Conservation (phyloP, 768 basidiomycete species). For the Wakefieldia striispora region DNA sequence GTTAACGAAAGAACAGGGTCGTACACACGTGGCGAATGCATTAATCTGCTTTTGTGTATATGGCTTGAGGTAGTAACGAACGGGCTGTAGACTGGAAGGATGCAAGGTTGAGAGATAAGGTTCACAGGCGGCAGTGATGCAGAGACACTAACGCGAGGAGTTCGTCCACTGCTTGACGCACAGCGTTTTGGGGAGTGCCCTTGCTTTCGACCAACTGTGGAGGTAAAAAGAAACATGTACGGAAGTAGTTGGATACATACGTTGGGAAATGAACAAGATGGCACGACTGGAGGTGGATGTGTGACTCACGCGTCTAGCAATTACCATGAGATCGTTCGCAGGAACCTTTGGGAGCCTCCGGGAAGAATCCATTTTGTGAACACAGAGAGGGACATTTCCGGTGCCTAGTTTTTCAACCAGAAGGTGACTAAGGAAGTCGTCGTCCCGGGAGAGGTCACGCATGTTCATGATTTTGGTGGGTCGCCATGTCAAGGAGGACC, state of each 20-base stretch:
- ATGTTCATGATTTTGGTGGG: slow-evolving; percentile 90
- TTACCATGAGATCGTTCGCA: slow-evolving; percentile 61
- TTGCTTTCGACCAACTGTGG: slow-evolving; percentile 59
- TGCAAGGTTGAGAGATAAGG: slow-evolving; percentile 13
- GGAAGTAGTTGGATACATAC: slow-evolving; percentile 20
- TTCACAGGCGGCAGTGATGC: slow-evolving; percentile 15
- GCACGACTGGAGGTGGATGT: slow-evolving; percentile 26
- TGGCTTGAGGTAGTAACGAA: slow-evolving; percentile 73
- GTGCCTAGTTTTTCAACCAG: slow-evolving; percentile 89
- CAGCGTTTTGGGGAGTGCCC: slow-evolving; percentile 51
- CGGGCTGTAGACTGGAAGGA: slow-evolving; percentile 57
- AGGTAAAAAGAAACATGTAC: slow-evolving; percentile 17
- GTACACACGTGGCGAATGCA: slow-evolving; percentile 86
- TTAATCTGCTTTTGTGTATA: slow-evolving; percentile 86
- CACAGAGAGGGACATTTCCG: slow-evolving; percentile 72
- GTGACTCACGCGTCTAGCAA: slow-evolving; percentile 71
- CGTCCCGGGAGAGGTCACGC: slow-evolving; percentile 85
- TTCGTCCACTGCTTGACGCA: slow-evolving; percentile 74
- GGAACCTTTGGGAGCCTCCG: slow-evolving; percentile 76
- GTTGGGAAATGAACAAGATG: slow-evolving; percentile 23
- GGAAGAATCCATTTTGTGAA: slow-evolving; percentile 87
- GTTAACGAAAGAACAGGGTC: slow-evolving; percentile 25
- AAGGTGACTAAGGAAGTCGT: slow-evolving; percentile 87
- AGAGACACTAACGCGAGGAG: slow-evolving; percentile 62
- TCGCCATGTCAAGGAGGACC: slow-evolving; percentile 55